Base-by-base conservation (phyloP, 805 yeast genomes). In the Kodamaea kakaduensis region DNA sequence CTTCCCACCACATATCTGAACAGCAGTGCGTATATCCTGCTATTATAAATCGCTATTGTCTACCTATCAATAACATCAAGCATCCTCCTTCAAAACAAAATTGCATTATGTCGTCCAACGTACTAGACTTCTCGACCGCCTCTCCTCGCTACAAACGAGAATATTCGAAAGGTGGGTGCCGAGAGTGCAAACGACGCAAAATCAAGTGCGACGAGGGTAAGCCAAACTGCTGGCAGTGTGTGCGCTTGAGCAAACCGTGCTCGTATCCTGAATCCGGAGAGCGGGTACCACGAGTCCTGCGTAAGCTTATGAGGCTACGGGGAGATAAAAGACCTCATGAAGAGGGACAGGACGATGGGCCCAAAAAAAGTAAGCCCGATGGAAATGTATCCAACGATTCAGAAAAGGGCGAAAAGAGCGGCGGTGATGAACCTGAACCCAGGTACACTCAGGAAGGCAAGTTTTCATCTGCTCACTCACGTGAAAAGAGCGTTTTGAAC, bases 151-250 rank as follows among this genome's bases (percentile, higher is more conserved):
- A 16, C 41, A 44, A 40, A 22, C 45, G 44, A 9, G 56, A 49
- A 40, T 65, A 65, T 43, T 54, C 59, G 44, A 61, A 62, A 36
- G 56, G 54, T 12, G 73, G 73, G 3, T 67, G 73, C 43, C 44
- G 56, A 12, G 69, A 64, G 38, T 67, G 73, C 43, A 67, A 66
- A 40, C 52, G 69, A 17, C 53, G 69, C 34, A 67, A 67, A 40
- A 66, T 67, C 31, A 67, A 67, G 40, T 64, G 69, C 29, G 65
- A 61, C 25, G 69, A 64, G 44, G 53, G 37, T 16, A 59, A 49
- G 38, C 63, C 55, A 26, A 46, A 34, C 37, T 64, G 69, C 39
- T 54, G 63, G 55, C 63, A 57, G 34, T 61, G 68, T 42, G 47
- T 50, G 4, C 47, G 64, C 22, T 48, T 58, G 20, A 51, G 48